Percentiles rank a stretch among this genome's conserved stretches.
These are phyloP conservation scores for Encephalitozoon romaleae DNA, from an alignment of 371 early-diverging fungal genomes.

Conservation along the genomic window DNA sequence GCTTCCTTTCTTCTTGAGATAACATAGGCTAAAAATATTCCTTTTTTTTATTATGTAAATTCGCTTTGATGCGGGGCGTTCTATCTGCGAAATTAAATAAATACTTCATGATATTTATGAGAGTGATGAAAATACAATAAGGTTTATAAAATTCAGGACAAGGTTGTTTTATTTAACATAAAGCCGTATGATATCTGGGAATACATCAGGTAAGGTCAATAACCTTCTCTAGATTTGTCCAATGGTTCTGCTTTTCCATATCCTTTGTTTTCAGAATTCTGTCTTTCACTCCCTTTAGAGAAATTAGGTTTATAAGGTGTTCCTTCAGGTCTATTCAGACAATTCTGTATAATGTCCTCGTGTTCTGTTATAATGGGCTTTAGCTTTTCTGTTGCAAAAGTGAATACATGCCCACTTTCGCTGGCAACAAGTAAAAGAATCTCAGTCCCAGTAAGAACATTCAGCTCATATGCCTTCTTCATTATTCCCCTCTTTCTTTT, in stretches of 20 bases:
- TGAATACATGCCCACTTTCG: slow-evolving; percentile 84
- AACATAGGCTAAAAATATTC: slow-evolving; percentile 30
- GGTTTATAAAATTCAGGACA: neutral
- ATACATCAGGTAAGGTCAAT: neutral
- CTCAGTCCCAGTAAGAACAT: slow-evolving; percentile 86
- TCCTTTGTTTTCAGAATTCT: slow-evolving; percentile 38
- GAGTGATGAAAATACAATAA: neutral
- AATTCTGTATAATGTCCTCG: slow-evolving; percentile 80
- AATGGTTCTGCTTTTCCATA: slow-evolving; percentile 9
- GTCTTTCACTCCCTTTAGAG: slow-evolving; percentile 47
- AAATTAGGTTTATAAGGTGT: slow-evolving; percentile 44
- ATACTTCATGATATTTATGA: no score
- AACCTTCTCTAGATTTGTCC: neutral
- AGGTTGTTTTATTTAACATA: slow-evolving; percentile 1
- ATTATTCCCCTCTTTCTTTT: slow-evolving; percentile 95
- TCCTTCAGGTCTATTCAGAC: slow-evolving; percentile 63
- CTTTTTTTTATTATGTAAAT: neutral
- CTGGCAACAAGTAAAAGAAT: slow-evolving; percentile 86
- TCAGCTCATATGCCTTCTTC: slow-evolving; percentile 94
- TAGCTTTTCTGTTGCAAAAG: slow-evolving; percentile 87
- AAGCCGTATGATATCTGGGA: neutral
- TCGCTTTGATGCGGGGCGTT: neutral
- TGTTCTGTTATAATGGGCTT: slow-evolving; percentile 82
- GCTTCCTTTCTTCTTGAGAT: slow-evolving; percentile 50
- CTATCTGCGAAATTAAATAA: neutral